phyloP scores from a whole-genome alignment of 306 rosid genomes.

The Cicer pinnatifidum region DNA sequence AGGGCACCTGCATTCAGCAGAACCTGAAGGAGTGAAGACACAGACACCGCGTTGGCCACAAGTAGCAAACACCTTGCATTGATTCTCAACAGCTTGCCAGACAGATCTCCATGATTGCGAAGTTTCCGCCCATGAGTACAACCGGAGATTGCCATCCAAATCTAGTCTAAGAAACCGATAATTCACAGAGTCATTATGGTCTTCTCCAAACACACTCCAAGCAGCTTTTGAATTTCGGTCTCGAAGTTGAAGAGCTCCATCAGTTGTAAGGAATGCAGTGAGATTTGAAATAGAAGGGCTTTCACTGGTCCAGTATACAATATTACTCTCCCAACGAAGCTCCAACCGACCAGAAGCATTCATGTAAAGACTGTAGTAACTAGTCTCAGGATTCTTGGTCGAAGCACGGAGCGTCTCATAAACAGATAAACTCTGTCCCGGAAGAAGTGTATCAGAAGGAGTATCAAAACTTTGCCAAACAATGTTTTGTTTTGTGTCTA shows the following conservation, averaged over 20 bases:
- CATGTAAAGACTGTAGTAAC: conserved; percentile 73
- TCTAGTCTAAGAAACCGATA: conserved; percentile 78
- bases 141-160: conserved; percentile 76
- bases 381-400: conserved; percentile 52
- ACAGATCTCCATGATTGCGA: conserved; percentile 68
- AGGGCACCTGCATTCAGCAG: conserved; percentile 65
- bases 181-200: conserved; percentile 62
- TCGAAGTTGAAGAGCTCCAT: conserved; percentile 70
- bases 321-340: conserved; percentile 70
- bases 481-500: conserved; percentile 50
- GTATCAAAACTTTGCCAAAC: conserved; percentile 77
- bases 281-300: conserved; percentile 57
- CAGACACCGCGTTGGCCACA: conserved; percentile 74
- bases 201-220: conserved; percentile 84
- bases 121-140: conserved; percentile 72
- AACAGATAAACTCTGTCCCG: conserved; percentile 69
- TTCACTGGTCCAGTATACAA: conserved; percentile 70
- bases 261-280: conserved; percentile 57
- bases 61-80: conserved; percentile 80
- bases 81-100: conserved; percentile 90
- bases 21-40: conserved; percentile 54
- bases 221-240: conserved; percentile 51
- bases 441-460: conserved; percentile 82
- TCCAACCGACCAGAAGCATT: conserved; percentile 68
- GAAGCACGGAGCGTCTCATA: conserved; percentile 61